These are phyloP conservation scores for Diaporthe sp. DNA, from an alignment of 2,329 filamentous ascomycete genomes.

Conservation along the genomic window DNA sequence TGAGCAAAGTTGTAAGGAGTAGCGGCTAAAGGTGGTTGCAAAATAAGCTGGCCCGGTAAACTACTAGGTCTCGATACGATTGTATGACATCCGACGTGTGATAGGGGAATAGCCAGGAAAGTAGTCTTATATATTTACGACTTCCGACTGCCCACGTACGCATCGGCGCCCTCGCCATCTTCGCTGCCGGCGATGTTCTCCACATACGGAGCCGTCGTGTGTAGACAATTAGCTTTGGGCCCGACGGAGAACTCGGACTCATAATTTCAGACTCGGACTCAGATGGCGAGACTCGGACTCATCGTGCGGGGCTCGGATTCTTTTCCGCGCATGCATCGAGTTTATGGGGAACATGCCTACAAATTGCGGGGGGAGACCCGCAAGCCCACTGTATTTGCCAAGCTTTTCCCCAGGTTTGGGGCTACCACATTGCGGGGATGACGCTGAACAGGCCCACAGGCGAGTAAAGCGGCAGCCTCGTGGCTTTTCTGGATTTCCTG, in stretches of 20 bases:
- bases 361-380: too few relatives aligned
- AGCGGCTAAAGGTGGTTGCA: not conserved
- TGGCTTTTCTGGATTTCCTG: not conserved
- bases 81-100: not conserved
- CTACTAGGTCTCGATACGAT: not conserved
- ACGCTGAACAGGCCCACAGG: not conserved
- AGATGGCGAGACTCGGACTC: not conserved
- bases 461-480: not conserved
- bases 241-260: not conserved
- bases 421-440: not conserved
- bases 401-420: not conserved
- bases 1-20: not conserved
- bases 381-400: not conserved
- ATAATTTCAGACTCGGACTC: not conserved
- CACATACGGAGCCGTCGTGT: too few relatives aligned
- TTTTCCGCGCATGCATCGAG: not conserved
- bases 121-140: not conserved
- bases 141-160: fast-evolving
- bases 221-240: too few relatives aligned
- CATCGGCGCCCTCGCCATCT: not conserved
- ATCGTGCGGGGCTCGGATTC: not conserved
- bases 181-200: too few relatives aligned
- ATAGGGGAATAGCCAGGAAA: not conserved
- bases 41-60: not conserved
- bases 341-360: not conserved